A percentile compares a stretch with the other conserved stretches of the same genome.
phyloP scores from a whole-genome alignment of 495 filamentous ascomycete genomes.

The Xylaria flabelliformis region DNA sequence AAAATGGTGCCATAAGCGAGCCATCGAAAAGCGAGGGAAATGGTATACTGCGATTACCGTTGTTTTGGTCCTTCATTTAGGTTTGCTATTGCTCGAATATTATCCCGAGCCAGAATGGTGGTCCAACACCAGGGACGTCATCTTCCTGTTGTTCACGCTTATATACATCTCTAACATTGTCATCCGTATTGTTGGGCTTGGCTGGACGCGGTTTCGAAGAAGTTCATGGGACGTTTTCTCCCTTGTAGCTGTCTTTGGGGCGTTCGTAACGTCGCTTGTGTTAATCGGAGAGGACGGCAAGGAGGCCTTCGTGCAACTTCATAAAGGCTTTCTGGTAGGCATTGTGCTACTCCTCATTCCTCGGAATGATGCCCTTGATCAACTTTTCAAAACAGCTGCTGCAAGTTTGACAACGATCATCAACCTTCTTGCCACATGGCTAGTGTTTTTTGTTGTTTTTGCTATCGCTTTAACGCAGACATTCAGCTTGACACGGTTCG shows the following conservation, averaged over 20 bases:
- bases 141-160: constrained; percentile 85
- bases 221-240: constrained; percentile 98
- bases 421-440: constrained; percentile 95
- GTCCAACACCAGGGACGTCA: constrained; percentile 69
- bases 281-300: constrained; percentile 57
- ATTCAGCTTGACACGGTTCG: constrained; percentile 93
- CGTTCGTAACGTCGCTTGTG: constrained; percentile 77
- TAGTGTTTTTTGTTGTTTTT: constrained; percentile 93
- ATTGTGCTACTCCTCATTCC: constrained; percentile 93
- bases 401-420: constrained; percentile 88
- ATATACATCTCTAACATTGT: constrained; percentile 85
- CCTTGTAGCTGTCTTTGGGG: constrained; percentile 81
- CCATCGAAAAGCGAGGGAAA: constrained; percentile 90
- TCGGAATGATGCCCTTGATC: constrained; percentile 95
- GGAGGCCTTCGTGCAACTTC: constrained; percentile 73
- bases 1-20: constrained; percentile 91
- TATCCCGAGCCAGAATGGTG: constrained; percentile 73
- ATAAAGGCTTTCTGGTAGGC: constrained; percentile 92
- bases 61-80: constrained; percentile 80
- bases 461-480: constrained; percentile 97
- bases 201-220: constrained; percentile 89
- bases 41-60: constrained; percentile 86
- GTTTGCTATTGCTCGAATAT: constrained; percentile 85
- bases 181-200: constrained; percentile 85
- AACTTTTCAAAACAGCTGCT: constrained; percentile 99